Base-by-base conservation (phyloP, 139 green algal species). In the Dunaliella sp. region DNA sequence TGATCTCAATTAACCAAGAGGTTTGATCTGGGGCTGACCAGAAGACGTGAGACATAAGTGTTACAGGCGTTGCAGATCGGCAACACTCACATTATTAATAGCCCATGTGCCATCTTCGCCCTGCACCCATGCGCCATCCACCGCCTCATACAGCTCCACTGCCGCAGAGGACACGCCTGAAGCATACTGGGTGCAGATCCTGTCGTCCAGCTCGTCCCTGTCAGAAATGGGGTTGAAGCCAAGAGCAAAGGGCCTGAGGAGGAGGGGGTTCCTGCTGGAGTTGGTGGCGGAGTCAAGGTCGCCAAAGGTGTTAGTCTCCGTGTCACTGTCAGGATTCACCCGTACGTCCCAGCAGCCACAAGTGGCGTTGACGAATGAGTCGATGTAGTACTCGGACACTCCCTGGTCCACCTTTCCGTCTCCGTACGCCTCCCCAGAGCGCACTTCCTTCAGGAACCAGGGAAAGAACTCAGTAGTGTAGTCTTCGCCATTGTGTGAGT, bases 281-380 rank as follows among this genome's bases (percentile, higher is more conserved):
- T 24, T 80, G 57, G 22, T 38, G 81, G 59, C 77, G 48, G 58
- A 34, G 58, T 32, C 38, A 1, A 34, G 25, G 22, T 37, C 36
- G 58, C 28, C 57, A 58, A 65, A 65, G 16, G 48, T 65, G 7
- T 65, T 65, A n/a, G n/a, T n/a, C n/a, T n/a, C n/a, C n/a, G n/a
- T n/a, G 48, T 65, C 48, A 65, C 48, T 65, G 16, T 65, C 48
- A 7, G 7, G 7, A 65, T 7, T 16, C 48, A 65, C 48, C 48
- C 48, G 7, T 16, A 65, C 48, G 48, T 65, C 48, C 48, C 48
- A 65, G 48, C 81, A 85, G 81, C 57, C 81, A 26, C 81, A 85
- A 1, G 58, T 59, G 1, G 81, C 81, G 16, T 80, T 79, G 12
- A 85, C 12, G 2, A 79, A 34, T 25, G 76, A 58, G 35, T 81